phyloP scores from a whole-genome alignment of 1,284 basidiomycete species.

The Volvariella volvacea region DNA sequence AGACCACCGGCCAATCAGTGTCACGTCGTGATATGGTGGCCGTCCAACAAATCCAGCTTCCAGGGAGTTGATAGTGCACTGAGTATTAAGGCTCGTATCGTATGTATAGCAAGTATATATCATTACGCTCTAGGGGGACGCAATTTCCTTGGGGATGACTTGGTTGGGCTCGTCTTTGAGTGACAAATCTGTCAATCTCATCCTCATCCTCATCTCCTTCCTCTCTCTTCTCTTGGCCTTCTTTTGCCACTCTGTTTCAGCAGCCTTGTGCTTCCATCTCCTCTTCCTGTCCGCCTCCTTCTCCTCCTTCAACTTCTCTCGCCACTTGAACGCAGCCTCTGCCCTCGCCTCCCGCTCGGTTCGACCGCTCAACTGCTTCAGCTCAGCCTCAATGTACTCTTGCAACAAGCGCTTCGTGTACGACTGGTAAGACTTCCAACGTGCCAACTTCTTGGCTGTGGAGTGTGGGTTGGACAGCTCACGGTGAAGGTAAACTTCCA shows the following conservation, averaged over 20 bases:
- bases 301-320: conserved; percentile 49
- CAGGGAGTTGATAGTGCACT: too few species aligned
- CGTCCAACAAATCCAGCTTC: too few species aligned
- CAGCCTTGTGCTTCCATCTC: conserved; percentile 45
- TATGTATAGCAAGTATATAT: too few species aligned
- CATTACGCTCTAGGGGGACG: too few species aligned
- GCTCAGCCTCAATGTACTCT: conserved; percentile 47
- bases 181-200: conserved; percentile 54
- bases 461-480: conserved; percentile 77
- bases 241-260: conserved; percentile 35
- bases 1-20: too few species aligned
- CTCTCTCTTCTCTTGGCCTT: conserved; percentile 51
- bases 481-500: conserved; percentile 56
- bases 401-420: conserved; percentile 43
- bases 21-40: too few species aligned
- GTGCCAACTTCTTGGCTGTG: conserved; percentile 68
- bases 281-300: conserved; percentile 53
- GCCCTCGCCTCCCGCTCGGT: conserved; percentile 52
- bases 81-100: too few species aligned
- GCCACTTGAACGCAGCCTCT: conserved; percentile 71
- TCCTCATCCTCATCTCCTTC: conserved; percentile 53
- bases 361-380: conserved; percentile 49
- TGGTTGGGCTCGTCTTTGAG: conserved; percentile 62
- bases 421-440: conserved; percentile 55
- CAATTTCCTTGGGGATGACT: conserved; percentile 45